Conservation (phyloP, 2,329 filamentous ascomycete species). For the Trichoderma sp. region DNA sequence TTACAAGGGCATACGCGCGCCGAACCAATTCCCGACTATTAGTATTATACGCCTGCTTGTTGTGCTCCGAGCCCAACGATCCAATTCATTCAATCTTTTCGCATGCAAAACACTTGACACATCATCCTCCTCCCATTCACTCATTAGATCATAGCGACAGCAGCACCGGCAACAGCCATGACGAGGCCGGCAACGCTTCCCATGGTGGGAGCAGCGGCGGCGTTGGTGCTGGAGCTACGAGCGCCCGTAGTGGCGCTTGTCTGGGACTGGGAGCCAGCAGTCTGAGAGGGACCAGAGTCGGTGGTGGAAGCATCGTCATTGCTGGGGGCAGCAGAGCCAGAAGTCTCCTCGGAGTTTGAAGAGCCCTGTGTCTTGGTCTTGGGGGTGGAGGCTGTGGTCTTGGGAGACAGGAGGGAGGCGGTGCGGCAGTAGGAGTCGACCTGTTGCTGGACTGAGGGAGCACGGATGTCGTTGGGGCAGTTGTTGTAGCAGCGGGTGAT, state of each 20-base stretch:
- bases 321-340: conserved; percentile 26
- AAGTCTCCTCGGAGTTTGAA: conserved; percentile 24
- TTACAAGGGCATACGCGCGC: conserved; percentile 15
- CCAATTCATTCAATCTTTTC: conserved; percentile 5
- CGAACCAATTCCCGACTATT: conserved; percentile 6
- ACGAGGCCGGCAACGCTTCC: conserved; percentile 39
- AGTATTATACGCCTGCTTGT: not conserved
- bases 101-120: not conserved
- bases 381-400: conserved; percentile 30
- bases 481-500: conserved; percentile 54
- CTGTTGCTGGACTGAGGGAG: conserved; percentile 38
- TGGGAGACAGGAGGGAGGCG: conserved; percentile 46
- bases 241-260: not conserved
- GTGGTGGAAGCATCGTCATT: conserved; percentile 29
- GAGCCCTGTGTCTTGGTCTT: conserved; percentile 29
- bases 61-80: not conserved
- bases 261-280: conserved; percentile 27
- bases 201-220: conserved; percentile 35
- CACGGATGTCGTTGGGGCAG: conserved; percentile 52
- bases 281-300: not conserved
- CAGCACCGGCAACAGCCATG: conserved; percentile 40
- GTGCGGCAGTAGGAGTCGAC: conserved; percentile 48
- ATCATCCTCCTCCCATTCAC: not conserved
- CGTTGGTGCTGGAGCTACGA: conserved; percentile 20
- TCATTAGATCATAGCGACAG: conserved; percentile 40